Base-by-base conservation (phyloP, 202 grass and related monocot genomes). In the Hordeum pubiflorum region DNA sequence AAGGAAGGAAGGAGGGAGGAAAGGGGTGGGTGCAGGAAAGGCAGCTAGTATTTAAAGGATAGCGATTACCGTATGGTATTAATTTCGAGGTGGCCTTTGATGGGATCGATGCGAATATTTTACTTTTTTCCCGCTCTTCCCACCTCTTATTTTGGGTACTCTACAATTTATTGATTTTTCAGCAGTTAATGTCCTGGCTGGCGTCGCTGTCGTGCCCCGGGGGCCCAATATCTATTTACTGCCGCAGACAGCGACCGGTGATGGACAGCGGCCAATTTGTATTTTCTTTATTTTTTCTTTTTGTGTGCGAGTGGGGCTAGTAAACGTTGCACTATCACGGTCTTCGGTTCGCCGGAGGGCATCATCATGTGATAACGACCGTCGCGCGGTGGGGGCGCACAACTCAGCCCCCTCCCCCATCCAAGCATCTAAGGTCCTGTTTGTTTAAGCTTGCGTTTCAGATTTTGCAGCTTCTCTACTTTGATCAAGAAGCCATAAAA, bases 241-340 rank as follows among this genome's bases (percentile, higher is more conserved):
- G 18, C 13, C 0, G 40, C 57, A 0, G 83, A 89, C 66, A 69
- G 79, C 68, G 68, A 89, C 79, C 61, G 75, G 79, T 83, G 87
- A 83, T 20, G 67, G 75, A 75, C 79, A 83, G 75, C 69, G 62
- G 24, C 61, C 50, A 75, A 63, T 29, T 32, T 61, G 48, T 4
- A 29, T 24, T 12, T 29, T 8, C 69, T n/a, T 59, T 52, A 50
- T 12, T 2, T 75, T 26, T 40, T 2, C 6, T 20, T 10, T 15
- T 1, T 9, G 46, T 37, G 75, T 50, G 1, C 4, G 46, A 29
- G 69, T 17, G 44, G 24, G 27, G 27, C 2, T 0, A 1, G 75
- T 7, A 83, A 69, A 83, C 41, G 79, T 89, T 79, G 83, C 74
- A 13, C 38, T 14, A 86, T 89, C 83, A 50, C 50, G 50, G 50